Conservation (phyloP, 495 filamentous ascomycete species). For the Penicillium ochrochloron region DNA sequence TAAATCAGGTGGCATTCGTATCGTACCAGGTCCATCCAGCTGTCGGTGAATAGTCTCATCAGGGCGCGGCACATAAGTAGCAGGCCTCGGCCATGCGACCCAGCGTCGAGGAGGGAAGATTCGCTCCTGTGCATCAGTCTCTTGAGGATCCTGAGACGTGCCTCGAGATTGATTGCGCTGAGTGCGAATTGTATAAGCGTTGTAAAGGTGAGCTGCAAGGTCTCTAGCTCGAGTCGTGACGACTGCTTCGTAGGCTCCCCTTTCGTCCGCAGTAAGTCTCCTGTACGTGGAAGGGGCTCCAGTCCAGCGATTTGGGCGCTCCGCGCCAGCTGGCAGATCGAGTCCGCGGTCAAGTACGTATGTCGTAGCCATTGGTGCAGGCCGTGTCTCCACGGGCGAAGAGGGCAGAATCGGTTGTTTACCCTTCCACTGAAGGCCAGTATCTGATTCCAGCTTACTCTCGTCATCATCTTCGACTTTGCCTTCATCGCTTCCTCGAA, state of each 20-base stretch:
- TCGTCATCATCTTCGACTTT: slow-evolving; percentile 14
- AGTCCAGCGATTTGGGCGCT: slow-evolving; percentile 55
- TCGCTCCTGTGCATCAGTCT: slow-evolving; percentile 24
- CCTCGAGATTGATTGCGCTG: slow-evolving; percentile 39
- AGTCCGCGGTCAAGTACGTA: slow-evolving; percentile 32
- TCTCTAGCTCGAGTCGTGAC: slow-evolving; percentile 61
- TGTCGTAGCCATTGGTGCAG: slow-evolving; percentile 2
- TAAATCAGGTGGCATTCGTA: slow-evolving; percentile 44
- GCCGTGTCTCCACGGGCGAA: not conserved
- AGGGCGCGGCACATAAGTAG: slow-evolving; percentile 61
- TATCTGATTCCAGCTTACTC: not conserved
- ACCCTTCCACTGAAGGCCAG: not conserved
- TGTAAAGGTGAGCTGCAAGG: slow-evolving; percentile 77
- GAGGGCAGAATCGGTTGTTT: slow-evolving; percentile 1
- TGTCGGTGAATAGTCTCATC: slow-evolving; percentile 49
- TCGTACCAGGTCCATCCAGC: slow-evolving; percentile 52
- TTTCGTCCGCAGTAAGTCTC: slow-evolving; percentile 60
- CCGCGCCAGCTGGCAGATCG: slow-evolving; percentile 29
- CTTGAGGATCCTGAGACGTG: slow-evolving; percentile 31
- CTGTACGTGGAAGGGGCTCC: slow-evolving; percentile 66
- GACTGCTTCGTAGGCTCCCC: slow-evolving; percentile 59
- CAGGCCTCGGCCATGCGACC: slow-evolving; percentile 79
- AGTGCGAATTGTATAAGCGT: slow-evolving; percentile 65
- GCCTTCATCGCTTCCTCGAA: slow-evolving; percentile 24
- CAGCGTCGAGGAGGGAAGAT: slow-evolving; percentile 56